A percentile compares a stretch with the other conserved stretches of the same genome.
Evolutionary conservation across 805 yeast genomes (phyloP).

Genomic region (Deakozyma indianensis): DNA sequence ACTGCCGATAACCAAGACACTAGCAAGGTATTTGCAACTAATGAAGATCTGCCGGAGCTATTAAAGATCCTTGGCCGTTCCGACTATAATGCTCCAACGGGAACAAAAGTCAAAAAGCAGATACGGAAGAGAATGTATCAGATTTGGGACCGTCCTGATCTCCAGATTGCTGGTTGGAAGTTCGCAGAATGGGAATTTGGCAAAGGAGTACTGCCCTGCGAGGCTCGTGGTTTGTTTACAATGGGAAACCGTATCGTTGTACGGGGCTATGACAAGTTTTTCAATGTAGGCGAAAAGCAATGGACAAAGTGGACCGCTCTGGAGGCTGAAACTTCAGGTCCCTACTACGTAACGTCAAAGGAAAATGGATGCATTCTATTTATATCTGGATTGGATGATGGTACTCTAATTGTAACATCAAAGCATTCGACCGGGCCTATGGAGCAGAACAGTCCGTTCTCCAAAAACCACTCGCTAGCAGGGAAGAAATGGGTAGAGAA

Average conservation of each 20-base stretch:
- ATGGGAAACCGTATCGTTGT: constrained; percentile 37
- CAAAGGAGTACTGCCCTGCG: constrained; percentile 43
- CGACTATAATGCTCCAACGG: background rate
- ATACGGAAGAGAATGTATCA: constrained; percentile 5
- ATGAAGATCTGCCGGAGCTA: background rate
- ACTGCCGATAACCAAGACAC: no score
- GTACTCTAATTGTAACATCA: constrained; percentile 73
- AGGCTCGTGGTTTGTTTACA: constrained; percentile 78
- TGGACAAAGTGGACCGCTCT: constrained; percentile 38
- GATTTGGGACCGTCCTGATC: constrained; percentile 17
- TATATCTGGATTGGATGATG: constrained; percentile 62
- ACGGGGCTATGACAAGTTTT: constrained; percentile 91
- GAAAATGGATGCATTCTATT: constrained; percentile 91
- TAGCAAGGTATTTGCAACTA: no score
- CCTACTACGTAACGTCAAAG: constrained; percentile 67
- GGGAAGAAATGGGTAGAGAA: constrained; percentile 45
- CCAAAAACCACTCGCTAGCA: constrained; percentile 55
- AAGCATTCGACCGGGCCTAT: constrained; percentile 76
- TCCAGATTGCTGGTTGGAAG: constrained; percentile 43
- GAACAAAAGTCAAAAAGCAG: background rate
- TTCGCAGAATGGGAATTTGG: constrained; percentile 85
- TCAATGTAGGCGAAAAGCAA: constrained; percentile 56
- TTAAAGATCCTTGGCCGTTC: background rate
- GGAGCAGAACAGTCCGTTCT: constrained; percentile 19
- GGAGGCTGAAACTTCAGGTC: constrained; percentile 43